Evolutionary conservation across 1,284 basidiomycete genomes (phyloP).

Genomic region (Golubevia pallescens): DNA sequence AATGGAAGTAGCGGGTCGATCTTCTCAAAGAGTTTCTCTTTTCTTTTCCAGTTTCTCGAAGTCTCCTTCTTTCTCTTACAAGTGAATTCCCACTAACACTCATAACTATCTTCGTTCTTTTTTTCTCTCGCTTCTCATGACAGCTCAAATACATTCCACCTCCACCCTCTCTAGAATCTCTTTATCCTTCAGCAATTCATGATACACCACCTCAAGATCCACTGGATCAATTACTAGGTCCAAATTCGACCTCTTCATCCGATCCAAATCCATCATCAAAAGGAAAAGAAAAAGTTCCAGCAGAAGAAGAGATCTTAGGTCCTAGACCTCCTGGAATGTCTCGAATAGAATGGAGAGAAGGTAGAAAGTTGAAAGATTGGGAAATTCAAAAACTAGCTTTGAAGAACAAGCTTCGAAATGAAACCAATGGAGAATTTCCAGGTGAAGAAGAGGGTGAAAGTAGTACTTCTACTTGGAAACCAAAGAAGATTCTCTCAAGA

Average conservation of each 20-base stretch:
- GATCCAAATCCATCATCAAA: background rate
- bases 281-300: background rate
- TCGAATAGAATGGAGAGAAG: conserved; percentile 42
- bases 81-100: too few species aligned
- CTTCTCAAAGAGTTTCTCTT: too few species aligned
- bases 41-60: too few species aligned
- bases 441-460: background rate
- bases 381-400: conserved; percentile 44
- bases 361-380: conserved; percentile 40
- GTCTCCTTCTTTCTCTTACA: too few species aligned
- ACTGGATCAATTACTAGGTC: conserved; percentile 4
- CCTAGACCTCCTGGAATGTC: conserved; percentile 46
- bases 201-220: too few species aligned
- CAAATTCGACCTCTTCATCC: background rate
- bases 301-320: background rate
- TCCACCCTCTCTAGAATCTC: conserved; percentile 18
- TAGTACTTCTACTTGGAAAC: conserved; percentile 34
- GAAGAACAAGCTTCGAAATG: conserved; percentile 31
- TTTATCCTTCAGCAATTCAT: conserved; percentile 8
- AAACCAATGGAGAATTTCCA: too few species aligned
- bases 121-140: too few species aligned
- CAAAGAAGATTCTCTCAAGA: conserved; percentile 48
- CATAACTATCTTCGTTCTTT: too few species aligned
- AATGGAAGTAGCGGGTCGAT: background rate
- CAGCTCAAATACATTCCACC: conserved; percentile 43